phyloP scores from a whole-genome alignment of 345 rosid genomes.

The Ceriops tagal region DNA sequence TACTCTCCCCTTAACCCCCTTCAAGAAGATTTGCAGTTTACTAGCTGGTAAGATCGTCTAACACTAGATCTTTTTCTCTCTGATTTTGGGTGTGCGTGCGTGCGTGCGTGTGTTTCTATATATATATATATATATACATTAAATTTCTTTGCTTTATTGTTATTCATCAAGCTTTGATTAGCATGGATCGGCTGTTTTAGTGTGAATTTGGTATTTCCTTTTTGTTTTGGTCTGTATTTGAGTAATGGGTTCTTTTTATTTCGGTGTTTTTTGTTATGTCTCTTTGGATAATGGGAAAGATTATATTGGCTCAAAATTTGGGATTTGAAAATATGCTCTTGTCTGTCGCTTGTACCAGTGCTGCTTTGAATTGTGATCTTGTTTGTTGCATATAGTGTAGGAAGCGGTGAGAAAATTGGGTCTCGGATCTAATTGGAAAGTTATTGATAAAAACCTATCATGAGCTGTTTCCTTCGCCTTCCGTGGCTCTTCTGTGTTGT shows the following conservation, averaged over 20 bases:
- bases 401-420: neutral
- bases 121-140: neutral
- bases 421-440: neutral
- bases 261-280: neutral
- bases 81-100: neutral
- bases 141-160: neutral
- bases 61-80: neutral
- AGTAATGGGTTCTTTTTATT: neutral
- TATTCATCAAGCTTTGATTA: neutral
- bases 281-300: neutral
- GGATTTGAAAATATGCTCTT: neutral
- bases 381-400: neutral
- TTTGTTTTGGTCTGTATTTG: constrained; percentile 1
- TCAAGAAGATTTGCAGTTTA: neutral
- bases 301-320: neutral
- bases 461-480: neutral
- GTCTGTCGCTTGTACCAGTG: no score
- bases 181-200: neutral
- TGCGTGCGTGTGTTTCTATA: no score
- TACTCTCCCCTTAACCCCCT: neutral
- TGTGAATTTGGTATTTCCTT: neutral
- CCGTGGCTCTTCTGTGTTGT: neutral
- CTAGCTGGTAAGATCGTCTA: neutral
- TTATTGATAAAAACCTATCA: neutral
- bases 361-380: neutral